phyloP scores from a whole-genome alignment of 768 basidiomycete species.

The Suillus tomentosus region DNA sequence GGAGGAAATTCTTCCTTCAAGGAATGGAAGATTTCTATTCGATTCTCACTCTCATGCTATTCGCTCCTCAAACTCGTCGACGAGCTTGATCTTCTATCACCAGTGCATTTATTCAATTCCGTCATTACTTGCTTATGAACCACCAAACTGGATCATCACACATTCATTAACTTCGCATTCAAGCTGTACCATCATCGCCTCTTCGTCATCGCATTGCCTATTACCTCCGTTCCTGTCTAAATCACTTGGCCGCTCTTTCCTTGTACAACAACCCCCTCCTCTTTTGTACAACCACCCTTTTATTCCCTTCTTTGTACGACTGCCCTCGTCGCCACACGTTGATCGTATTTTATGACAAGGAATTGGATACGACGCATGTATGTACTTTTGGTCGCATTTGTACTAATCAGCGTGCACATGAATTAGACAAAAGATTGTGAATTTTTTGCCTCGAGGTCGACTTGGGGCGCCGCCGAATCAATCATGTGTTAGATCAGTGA shows the following conservation, averaged over 20 bases:
- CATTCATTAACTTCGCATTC: slow-evolving; percentile 5
- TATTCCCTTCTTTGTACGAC: neutral
- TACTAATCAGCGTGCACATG: slow-evolving; percentile 2
- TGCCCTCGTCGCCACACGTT: neutral
- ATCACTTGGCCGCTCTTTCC: neutral
- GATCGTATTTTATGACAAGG: slow-evolving; percentile 2
- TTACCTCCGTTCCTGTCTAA: neutral
- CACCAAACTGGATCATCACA: slow-evolving; percentile 4
- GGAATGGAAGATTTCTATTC: neutral
- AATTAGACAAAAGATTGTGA: neutral
- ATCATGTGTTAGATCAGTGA: neutral
- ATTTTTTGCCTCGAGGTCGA: neutral
- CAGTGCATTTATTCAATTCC: slow-evolving; percentile 3
- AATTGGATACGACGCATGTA: slow-evolving; percentile 5
- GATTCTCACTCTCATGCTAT: slow-evolving; percentile 2
- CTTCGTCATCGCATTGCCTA: neutral
- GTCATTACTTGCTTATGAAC: slow-evolving; percentile 6
- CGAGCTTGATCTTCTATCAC: slow-evolving; percentile 10
- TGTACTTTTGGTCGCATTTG: slow-evolving; percentile 6
- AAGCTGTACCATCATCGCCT: neutral
- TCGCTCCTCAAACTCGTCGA: slow-evolving; percentile 1
- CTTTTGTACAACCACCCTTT: neutral
- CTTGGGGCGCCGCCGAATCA: neutral
- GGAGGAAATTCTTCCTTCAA: slow-evolving; percentile 13
- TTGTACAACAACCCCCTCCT: neutral